Percentiles rank a stretch among this genome's conserved stretches.
These are phyloP conservation scores for Trypanosoma boissoni DNA, from an alignment of 208 protist genomes.

Conservation along the genomic window DNA sequence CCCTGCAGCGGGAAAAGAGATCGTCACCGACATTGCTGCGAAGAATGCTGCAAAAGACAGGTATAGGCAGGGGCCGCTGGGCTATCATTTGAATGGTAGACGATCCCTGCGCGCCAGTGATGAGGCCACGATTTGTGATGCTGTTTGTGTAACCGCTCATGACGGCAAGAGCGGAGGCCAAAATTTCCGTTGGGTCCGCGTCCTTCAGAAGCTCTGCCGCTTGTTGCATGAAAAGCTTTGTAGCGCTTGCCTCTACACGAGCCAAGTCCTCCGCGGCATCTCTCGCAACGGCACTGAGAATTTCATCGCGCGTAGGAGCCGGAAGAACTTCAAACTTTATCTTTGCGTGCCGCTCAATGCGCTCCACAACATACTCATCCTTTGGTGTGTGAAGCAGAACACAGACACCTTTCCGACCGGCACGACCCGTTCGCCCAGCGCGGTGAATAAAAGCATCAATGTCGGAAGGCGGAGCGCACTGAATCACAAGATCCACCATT, in stretches of 20 bases:
- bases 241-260: conserved; percentile 79
- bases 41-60: conserved; percentile 85
- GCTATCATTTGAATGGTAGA: conserved; percentile 72
- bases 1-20: conserved; percentile 71
- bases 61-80: conserved; percentile 67
- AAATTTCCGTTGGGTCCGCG: conserved; percentile 80
- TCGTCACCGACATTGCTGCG: conserved; percentile 83
- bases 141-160: conserved; percentile 92
- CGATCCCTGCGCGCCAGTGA: conserved; percentile 76
- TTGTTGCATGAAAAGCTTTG: conserved; percentile 86
- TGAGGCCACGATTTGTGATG: conserved; percentile 75
- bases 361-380: conserved; percentile 87
- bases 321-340: conserved; percentile 89
- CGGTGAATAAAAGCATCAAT: conserved; percentile 97
- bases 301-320: conserved; percentile 83
- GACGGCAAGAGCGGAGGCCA: conserved; percentile 87
- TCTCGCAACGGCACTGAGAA: conserved; percentile 80
- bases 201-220: conserved; percentile 85
- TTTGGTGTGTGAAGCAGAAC: conserved; percentile 83
- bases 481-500: conserved; percentile 90
- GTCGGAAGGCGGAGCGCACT: conserved; percentile 78
- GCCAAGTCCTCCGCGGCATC: conserved; percentile 86
- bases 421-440: conserved; percentile 95
- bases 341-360: conserved; percentile 89
- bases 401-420: conserved; percentile 87